Evolutionary conservation across 2,329 filamentous ascomycete genomes (phyloP).

Genomic region (Aquanectria penicillioides): DNA sequence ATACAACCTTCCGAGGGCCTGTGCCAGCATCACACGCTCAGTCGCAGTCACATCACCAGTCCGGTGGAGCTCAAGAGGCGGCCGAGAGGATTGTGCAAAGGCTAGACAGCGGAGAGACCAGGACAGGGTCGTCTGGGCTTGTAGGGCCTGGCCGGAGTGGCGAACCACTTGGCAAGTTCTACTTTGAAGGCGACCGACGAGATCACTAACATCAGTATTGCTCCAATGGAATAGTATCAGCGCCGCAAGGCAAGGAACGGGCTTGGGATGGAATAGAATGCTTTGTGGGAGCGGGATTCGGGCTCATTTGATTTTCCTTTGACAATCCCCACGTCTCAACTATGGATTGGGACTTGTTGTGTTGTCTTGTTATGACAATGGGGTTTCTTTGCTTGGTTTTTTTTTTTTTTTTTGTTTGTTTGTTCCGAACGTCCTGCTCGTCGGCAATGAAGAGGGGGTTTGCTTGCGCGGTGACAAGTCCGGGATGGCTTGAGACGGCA

Average conservation of each 20-base stretch:
- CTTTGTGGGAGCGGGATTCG: neutral
- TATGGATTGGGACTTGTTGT: conserved; percentile 9
- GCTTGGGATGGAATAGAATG: neutral
- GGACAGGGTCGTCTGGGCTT: conserved; percentile 49
- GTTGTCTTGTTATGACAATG: too few species aligned
- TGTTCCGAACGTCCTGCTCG: too few species aligned
- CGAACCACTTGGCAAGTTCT: conserved; percentile 65
- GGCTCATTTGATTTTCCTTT: conserved; percentile 2
- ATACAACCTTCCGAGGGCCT: conserved; percentile 71
- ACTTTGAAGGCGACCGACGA: conserved; percentile 61
- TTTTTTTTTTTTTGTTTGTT: too few species aligned
- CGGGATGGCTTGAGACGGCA: neutral
- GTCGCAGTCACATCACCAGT: conserved; percentile 37
- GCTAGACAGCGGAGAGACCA: conserved; percentile 61
- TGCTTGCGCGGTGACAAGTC: too few species aligned
- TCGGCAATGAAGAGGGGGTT: too few species aligned
- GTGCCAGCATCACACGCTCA: conserved; percentile 52
- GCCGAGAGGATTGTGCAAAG: conserved; percentile 72
- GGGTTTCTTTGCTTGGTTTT: too few species aligned
- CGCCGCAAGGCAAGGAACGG: conserved; percentile 13
- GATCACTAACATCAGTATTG: conserved; percentile 18
- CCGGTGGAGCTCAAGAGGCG: conserved; percentile 56
- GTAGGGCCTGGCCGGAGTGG: conserved; percentile 56
- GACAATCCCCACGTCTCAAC: conserved; percentile 1
- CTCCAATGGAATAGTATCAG: conserved; percentile 1